Evolutionary conservation across 352 stramenopile species (phyloP).

Genomic region (Globisporangium nodosum): DNA sequence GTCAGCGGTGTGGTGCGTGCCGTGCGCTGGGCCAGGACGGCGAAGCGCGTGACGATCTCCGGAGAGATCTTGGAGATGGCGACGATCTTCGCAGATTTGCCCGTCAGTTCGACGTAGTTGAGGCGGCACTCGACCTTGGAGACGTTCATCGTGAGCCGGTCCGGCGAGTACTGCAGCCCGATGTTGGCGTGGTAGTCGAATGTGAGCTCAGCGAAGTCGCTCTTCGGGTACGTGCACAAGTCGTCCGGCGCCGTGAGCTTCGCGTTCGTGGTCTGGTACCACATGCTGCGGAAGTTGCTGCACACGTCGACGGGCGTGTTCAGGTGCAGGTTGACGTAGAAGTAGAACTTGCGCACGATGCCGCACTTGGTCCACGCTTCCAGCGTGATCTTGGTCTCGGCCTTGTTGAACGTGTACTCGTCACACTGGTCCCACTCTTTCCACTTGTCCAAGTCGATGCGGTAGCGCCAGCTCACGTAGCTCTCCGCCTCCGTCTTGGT

Average conservation of each 20-base stretch:
- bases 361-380: slow-evolving; percentile 60
- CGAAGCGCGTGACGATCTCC: slow-evolving; percentile 49
- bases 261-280: slow-evolving; percentile 44
- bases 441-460: slow-evolving; percentile 13
- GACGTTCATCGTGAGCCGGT: slow-evolving; percentile 32
- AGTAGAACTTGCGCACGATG: slow-evolving; percentile 33
- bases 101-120: slow-evolving; percentile 14
- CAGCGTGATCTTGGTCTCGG: slow-evolving; percentile 38
- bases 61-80: slow-evolving; percentile 17
- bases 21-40: slow-evolving; percentile 32
- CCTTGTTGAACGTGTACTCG: neutral
- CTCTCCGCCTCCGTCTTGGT: slow-evolving; percentile 10
- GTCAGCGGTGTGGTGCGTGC: slow-evolving; percentile 29
- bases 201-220: slow-evolving; percentile 55
- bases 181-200: slow-evolving; percentile 57
- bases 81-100: slow-evolving; percentile 2
- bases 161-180: slow-evolving; percentile 29
- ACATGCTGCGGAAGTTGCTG: slow-evolving; percentile 55
- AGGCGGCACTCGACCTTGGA: slow-evolving; percentile 37
- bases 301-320: slow-evolving; percentile 41
- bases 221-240: slow-evolving; percentile 44
- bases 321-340: slow-evolving; percentile 49
- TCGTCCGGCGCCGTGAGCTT: slow-evolving; percentile 21
- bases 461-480: slow-evolving; percentile 63
- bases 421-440: neutral